These are phyloP conservation scores for Kodamaea anthophila DNA, from an alignment of 1,139 yeast species.

Conservation along the genomic window DNA sequence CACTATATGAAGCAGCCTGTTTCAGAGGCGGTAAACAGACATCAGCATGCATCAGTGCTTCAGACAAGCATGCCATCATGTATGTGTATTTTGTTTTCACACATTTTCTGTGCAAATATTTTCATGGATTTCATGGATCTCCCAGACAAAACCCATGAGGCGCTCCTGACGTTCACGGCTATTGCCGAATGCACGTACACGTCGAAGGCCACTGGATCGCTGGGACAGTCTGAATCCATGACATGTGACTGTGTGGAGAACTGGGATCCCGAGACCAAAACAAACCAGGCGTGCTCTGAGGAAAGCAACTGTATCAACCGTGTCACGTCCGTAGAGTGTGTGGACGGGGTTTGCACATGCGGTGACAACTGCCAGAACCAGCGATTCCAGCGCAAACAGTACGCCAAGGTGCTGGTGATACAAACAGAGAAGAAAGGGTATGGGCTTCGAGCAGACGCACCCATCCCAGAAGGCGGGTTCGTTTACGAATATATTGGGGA, in stretches of 20 bases:
- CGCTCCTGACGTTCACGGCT: constrained; percentile 49
- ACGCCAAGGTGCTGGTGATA: constrained; percentile 70
- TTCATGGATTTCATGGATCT: constrained; percentile 36
- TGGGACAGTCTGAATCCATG: constrained; percentile 74
- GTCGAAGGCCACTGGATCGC: constrained; percentile 52
- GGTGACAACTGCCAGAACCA: constrained; percentile 82
- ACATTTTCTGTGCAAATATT: neutral
- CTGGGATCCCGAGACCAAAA: constrained; percentile 28
- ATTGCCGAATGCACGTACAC: constrained; percentile 58
- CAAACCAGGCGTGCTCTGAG: constrained; percentile 74
- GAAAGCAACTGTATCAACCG: constrained; percentile 88
- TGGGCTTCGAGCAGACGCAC: constrained; percentile 69
- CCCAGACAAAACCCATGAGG: constrained; percentile 67
- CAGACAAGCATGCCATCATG: too few relatives aligned
- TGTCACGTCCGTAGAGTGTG: constrained; percentile 87
- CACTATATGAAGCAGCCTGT: too few relatives aligned
- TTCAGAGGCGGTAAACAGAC: too few relatives aligned
- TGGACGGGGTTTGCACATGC: constrained; percentile 64
- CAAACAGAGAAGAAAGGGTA: constrained; percentile 82
- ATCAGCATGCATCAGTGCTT: too few relatives aligned
- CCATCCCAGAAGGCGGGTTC: constrained; percentile 58
- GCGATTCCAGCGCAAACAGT: constrained; percentile 71
- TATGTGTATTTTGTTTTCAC: too few relatives aligned
- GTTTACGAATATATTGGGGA: constrained; percentile 93
- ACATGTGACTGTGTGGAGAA: constrained; percentile 77